These are phyloP conservation scores for Phylloporus scabripes DNA, from an alignment of 768 basidiomycete species.

Conservation along the genomic window DNA sequence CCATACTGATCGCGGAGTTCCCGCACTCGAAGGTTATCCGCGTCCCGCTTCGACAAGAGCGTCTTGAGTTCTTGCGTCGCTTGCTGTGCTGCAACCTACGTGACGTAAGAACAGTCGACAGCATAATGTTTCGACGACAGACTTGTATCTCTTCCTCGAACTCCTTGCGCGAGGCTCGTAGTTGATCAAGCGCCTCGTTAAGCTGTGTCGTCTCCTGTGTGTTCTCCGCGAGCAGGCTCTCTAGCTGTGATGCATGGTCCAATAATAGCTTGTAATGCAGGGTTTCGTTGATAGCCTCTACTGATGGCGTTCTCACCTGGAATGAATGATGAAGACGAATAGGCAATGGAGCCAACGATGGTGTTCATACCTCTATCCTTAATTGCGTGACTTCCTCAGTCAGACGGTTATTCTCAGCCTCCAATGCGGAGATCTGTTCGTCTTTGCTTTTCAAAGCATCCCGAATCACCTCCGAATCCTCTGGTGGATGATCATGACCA, in stretches of 20 bases:
- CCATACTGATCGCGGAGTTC: slow-evolving; percentile 63
- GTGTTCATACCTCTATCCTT: slow-evolving; percentile 40
- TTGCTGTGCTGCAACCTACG: slow-evolving; percentile 40
- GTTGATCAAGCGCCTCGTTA: slow-evolving; percentile 40
- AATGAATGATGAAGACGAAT: slow-evolving; percentile 1
- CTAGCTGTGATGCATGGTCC: slow-evolving; percentile 47
- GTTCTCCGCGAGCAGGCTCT: slow-evolving; percentile 38
- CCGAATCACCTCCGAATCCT: slow-evolving; percentile 38
- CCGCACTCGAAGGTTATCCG: slow-evolving; percentile 62
- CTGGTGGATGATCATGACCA: slow-evolving; percentile 36
- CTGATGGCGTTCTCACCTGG: slow-evolving; percentile 40
- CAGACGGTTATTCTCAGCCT: slow-evolving; percentile 41
- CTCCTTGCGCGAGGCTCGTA: slow-evolving; percentile 39
- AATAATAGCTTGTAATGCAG: slow-evolving; percentile 52
- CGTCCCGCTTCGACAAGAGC: slow-evolving; percentile 57
- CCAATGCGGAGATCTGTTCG: slow-evolving; percentile 43
- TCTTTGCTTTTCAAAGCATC: slow-evolving; percentile 27
- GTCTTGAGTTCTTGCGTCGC: slow-evolving; percentile 58
- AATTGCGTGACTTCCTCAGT: slow-evolving; percentile 41
- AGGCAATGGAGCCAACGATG: neutral
- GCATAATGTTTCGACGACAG: slow-evolving; percentile 20
- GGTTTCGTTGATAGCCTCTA: slow-evolving; percentile 43
- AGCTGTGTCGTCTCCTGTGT: slow-evolving; percentile 36
- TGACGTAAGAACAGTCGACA: slow-evolving; percentile 11
- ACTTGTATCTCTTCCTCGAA: slow-evolving; percentile 45